Conservation (phyloP, 2,329 filamentous ascomycete species). For the Cercospora sp. region DNA sequence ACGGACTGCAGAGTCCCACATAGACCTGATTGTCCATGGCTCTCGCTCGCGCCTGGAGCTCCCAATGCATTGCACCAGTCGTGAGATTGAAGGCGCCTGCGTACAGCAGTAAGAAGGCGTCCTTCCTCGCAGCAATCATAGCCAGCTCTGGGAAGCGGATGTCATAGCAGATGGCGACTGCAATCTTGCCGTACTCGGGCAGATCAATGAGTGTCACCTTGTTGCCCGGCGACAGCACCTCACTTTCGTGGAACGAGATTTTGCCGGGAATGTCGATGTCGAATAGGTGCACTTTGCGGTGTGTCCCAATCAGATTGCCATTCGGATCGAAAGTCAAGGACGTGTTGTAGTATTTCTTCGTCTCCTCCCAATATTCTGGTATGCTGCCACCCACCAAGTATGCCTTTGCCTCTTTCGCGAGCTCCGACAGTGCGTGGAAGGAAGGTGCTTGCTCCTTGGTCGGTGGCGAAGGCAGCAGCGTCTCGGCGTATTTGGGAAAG, state of each 20-base stretch:
- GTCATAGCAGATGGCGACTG: conserved; percentile 94
- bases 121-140: conserved; percentile 79
- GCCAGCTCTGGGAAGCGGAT: conserved; percentile 94
- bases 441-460: conserved; percentile 70
- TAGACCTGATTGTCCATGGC: conserved; percentile 95
- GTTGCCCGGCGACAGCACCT: conserved; percentile 82
- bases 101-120: conserved; percentile 86
- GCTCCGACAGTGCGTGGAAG: conserved; percentile 77
- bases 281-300: conserved; percentile 94
- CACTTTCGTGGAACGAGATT: conserved; percentile 87
- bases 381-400: conserved; percentile 92
- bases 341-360: conserved; percentile 85
- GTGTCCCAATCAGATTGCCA: conserved; percentile 78
- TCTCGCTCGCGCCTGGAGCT: conserved; percentile 74
- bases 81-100: conserved; percentile 97
- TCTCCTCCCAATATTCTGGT: conserved; percentile 69
- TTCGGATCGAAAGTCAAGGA: conserved; percentile 76
- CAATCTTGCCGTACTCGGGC: conserved; percentile 84
- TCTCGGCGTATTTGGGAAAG: conserved; percentile 91
- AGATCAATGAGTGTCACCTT: conserved; percentile 82
- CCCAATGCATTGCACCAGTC: conserved; percentile 91
- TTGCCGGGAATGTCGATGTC: conserved; percentile 97
- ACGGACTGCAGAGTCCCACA: conserved; percentile 88
- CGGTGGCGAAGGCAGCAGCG: conserved; percentile 75
- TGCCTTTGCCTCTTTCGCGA: conserved; percentile 74